Base-by-base conservation (phyloP, 805 yeast species). In the Suhomyces emberorum region DNA sequence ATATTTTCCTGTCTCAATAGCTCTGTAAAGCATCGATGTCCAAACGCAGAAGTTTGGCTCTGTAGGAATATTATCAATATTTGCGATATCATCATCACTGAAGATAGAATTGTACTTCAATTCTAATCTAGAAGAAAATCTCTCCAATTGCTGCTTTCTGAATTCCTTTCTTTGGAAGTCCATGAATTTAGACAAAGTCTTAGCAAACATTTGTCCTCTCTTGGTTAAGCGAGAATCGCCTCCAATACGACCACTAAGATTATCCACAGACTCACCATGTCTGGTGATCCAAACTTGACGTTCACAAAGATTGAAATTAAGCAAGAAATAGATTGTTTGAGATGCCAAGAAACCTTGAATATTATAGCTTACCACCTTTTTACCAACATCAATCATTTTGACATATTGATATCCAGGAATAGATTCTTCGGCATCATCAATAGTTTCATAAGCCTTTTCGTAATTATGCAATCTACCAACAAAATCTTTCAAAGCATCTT, bases 361-460 rank as follows among this genome's bases (percentile, higher is more conserved):
- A 54, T 89, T 88, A 57, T 83, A 89, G 22, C 96, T 87, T 35
- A 91, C 95, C 26, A 91, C 88, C 58, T 91, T 93, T 51, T 86
- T 80, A 6, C 98, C 98, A 8, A 89, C 97, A 58, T 91, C 91
- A 38, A 91, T 88, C 95, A 91, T 88, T 59, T 91, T 88, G 46
- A 89, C 86, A 52, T 88, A 93, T 56, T 87, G 96, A 50, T 79
- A 80, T 10, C 77, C 76, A 2, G 52, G 51, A 26, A 83, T 65
- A 37, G 75, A 77, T 52, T 83, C 91, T 48, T 83, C 91, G 14
- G 70, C 75, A 30, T 86, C 95, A 45, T 84, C 95, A 24, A 91
- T 82, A 1, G 96, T 83, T 59, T 93, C 89, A 60, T 91, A 91
- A 1, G 91, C 96, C 56, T 73, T 77, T 55, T 88, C 91, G 57